phyloP scores from a whole-genome alignment of 2,329 filamentous ascomycete species.

The Stemphylium beticola region DNA sequence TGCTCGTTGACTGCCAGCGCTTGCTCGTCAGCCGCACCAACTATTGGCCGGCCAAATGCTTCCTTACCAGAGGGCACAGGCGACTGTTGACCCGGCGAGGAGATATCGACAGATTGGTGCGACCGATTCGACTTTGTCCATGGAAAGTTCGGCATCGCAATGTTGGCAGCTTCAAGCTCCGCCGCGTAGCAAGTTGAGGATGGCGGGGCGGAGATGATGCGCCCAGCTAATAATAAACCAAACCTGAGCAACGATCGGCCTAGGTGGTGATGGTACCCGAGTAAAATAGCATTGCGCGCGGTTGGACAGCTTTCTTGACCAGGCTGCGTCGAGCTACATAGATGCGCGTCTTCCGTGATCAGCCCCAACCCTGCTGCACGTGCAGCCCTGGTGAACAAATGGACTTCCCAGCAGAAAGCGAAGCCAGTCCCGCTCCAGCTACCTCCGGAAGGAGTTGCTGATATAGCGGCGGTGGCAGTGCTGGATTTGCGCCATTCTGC shows the following conservation, averaged over 20 bases:
- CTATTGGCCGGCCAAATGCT: conserved; percentile 29
- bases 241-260: conserved; percentile 31
- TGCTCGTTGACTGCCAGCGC: conserved; percentile 46
- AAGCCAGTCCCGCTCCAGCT: conserved; percentile 27
- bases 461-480: conserved; percentile 43
- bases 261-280: conserved; percentile 21
- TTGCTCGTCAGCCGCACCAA: conserved; percentile 42
- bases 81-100: conserved; percentile 41
- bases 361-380: conserved; percentile 39
- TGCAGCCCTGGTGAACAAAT: conserved; percentile 38
- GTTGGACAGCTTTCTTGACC: conserved; percentile 26
- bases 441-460: conserved; percentile 33
- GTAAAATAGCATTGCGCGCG: conserved; percentile 26
- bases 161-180: conserved; percentile 29
- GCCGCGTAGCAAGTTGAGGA: conserved; percentile 26
- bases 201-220: conserved; percentile 27
- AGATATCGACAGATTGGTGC: conserved; percentile 46
- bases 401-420: conserved; percentile 22
- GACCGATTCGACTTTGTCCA: conserved; percentile 49
- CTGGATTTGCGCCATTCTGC: conserved; percentile 17
- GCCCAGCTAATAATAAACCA: conserved; percentile 46
- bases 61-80: conserved; percentile 45
- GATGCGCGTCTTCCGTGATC: conserved; percentile 20
- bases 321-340: conserved; percentile 24
- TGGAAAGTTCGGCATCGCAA: conserved; percentile 48